A percentile compares a stretch with the other conserved stretches of the same genome.
These are phyloP conservation scores for Straminergon stramineum DNA, from an alignment of 225 moss, liverwort and hornwort genomes.

Conservation along the genomic window DNA sequence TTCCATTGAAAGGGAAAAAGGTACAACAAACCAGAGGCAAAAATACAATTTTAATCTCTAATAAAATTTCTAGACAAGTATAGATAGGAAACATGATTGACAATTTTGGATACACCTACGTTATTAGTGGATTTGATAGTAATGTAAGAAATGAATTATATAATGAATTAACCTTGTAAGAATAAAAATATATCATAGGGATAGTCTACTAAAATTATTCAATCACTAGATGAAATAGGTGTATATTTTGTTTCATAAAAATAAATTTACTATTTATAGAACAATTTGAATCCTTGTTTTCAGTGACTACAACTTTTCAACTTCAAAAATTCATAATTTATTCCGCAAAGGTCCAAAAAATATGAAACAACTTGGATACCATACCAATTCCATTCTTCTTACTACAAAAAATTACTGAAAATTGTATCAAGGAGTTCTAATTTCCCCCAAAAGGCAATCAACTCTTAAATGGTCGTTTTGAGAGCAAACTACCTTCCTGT, in stretches of 20 bases:
- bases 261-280: background rate
- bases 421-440: background rate
- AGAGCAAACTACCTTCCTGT: background rate
- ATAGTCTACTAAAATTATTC: background rate
- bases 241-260: background rate
- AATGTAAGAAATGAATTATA: background rate
- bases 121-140: background rate
- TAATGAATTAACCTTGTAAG: background rate
- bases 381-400: background rate
- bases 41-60: too few species aligned
- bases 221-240: background rate
- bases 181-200: background rate
- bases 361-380: background rate
- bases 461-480: background rate
- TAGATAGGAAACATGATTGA: background rate
- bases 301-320: accelerated
- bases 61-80: background rate
- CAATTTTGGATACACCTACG: accelerated
- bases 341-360: background rate
- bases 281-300: background rate
- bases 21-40: too few species aligned
- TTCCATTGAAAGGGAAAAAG: too few species aligned
- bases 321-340: background rate
- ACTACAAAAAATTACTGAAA: background rate
- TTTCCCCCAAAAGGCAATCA: background rate